phyloP scores from a whole-genome alignment of 179 eudicot species.

The Sideroxylon spinosum region DNA sequence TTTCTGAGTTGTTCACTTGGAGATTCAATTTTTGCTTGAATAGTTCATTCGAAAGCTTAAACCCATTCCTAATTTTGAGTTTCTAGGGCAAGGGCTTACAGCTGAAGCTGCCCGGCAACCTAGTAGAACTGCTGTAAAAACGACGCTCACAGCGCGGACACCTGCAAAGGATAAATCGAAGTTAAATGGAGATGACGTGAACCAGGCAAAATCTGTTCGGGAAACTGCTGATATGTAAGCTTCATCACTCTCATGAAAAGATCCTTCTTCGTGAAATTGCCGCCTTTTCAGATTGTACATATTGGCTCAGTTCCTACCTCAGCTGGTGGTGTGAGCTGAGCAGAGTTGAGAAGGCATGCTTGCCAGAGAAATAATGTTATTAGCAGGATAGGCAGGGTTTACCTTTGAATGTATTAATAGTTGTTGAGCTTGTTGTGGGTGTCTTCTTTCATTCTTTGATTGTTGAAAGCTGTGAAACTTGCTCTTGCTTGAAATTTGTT shows the following conservation, averaged over 20 bases:
- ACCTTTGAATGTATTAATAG: too few relatives aligned
- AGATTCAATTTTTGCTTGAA: too few relatives aligned
- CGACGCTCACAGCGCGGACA: conserved; percentile 35
- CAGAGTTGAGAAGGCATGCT: background rate
- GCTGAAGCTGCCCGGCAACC: conserved; percentile 38
- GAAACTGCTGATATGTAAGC: conserved; percentile 18
- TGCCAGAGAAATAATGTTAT: background rate
- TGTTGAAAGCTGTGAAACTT: background rate
- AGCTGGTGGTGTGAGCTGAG: too few relatives aligned
- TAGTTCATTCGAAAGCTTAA: background rate
- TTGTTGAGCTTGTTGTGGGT: background rate
- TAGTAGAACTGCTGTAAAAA: conserved; percentile 40
- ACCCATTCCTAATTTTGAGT: background rate
- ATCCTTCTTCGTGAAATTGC: background rate
- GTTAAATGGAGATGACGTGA: conserved; percentile 19
- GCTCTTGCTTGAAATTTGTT: background rate
- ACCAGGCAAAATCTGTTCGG: conserved; percentile 20
- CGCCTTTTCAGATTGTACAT: conserved; percentile 20
- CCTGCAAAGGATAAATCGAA: conserved; percentile 40
- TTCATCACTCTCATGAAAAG: background rate
- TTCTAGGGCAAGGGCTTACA: conserved; percentile 24
- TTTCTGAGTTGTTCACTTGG: background rate
- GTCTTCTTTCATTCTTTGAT: background rate
- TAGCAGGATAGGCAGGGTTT: background rate
- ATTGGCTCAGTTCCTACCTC: conserved; percentile 5